Base-by-base conservation (phyloP, 345 rosid genomes). In the Reutealis trisperma region DNA sequence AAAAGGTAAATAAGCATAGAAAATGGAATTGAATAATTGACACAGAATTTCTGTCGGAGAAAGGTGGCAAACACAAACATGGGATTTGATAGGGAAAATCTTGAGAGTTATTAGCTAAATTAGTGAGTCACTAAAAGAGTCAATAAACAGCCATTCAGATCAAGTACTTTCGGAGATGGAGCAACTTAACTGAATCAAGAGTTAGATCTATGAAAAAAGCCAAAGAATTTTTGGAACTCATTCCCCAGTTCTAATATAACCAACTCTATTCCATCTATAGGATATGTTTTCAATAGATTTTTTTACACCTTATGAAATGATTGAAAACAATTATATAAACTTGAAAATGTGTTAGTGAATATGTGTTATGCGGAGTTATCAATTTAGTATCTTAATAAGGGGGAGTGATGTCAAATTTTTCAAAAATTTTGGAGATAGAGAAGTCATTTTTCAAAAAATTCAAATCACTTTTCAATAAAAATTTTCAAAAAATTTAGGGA, bases 31-130 rank as follows among this genome's bases (percentile, higher is more conserved):
- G 2, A 52, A 63, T 10, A 12, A 63, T 71, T 12, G 6, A 41
- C 71, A 13, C 63, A 21, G 73, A 62, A 69, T 74, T 67, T n/a
- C 30, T 81, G 85, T 83, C 80, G 82, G 88, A 74, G 76, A 80
- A 71, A 78, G 64, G 18, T 25, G 82, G 70, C 5, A 78, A 81
- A 61, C 8, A 41, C 30, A 21, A 52, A 71, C 75, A 81, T 71
- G 73, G 63, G 58, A 13, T 55, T 49, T 57, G 75, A 71, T 5
- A 14, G 37, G 37, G 41, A 71, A 71, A 45, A 54, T 55, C 32
- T 37, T 69, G 51, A 74, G 70, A 37, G 32, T 14, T 41, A 21
- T 76, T 69, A 64, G 64, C 32, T 25, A 68, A 78, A 8, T 47
- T 10, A 72, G 47, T 57, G 54, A 73, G 79, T 66, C 74, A 72